Base-by-base conservation (phyloP, 129 eudicot species). In the Pseudognaphalium luteoalbum region DNA sequence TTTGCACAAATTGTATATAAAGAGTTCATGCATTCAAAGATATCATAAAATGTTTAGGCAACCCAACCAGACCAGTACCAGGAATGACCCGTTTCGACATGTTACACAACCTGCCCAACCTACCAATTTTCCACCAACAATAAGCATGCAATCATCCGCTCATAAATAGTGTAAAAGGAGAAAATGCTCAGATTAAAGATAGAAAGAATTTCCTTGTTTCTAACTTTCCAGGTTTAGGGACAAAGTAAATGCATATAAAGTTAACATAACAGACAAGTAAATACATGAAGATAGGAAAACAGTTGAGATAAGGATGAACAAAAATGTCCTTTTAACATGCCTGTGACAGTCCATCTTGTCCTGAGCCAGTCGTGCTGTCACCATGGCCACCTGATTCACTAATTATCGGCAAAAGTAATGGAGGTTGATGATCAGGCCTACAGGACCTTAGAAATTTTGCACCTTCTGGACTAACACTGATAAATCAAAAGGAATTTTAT, bases 371-470 rank as follows among this genome's bases (percentile, higher is more conserved):
- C 58, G 74, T 66, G 65, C 8, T 70, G 70, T 75, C 87, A 73
- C 87, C 82, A 39, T 79, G 81, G 83, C 83, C 85, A 78, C 33
- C 71, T 68, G 83, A 78, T 64, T 91, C 97, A 75, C 77, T 73
- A 75, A 77, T 78, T 64, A 87, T 66, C 11, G 92, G 87, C 77
- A 93, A 84, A 88, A 85, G 80, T 69, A 93, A 85, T 58, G 98
- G 92, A 28, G 95, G 98, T 78, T 90, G 96, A 75, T 88, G 80
- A 86, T 93, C 96, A 16, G 98, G 98, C 61, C 78, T 88, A 61
- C 96, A 87, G 33, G 92, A 86, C 68, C 78, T 86, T 77, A 93
- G 78, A 81, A 90, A 93, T 15, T 86, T 68, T 78, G 81, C 79
- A 71, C 98, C 98, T 77, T 86, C 86, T 47, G 84, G 77, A 75